Conservation (phyloP, 495 filamentous ascomycete species). For the Cryomyces antarcticus region DNA sequence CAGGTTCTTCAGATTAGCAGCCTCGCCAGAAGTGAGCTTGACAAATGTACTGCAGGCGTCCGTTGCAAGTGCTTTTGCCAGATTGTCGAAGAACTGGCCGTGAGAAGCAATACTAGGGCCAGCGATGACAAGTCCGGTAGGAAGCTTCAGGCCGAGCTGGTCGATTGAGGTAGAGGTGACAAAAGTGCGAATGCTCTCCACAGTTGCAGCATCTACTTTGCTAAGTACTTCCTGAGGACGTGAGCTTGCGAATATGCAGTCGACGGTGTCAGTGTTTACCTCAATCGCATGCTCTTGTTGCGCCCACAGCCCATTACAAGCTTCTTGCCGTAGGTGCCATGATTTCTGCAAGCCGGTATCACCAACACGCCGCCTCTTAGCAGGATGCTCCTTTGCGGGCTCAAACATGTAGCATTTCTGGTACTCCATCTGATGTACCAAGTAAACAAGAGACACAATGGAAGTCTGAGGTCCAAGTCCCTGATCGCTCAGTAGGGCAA, state of each 20-base stretch:
- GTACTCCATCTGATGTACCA: constrained; percentile 12
- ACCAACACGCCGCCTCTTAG: constrained; percentile 13
- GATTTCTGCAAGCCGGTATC: constrained; percentile 6
- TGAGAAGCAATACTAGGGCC: constrained; percentile 77
- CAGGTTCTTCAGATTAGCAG: constrained; percentile 59
- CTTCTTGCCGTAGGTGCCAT: constrained; percentile 30
- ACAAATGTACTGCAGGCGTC: constrained; percentile 33
- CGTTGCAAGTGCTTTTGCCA: constrained; percentile 30
- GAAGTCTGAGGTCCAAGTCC: too few relatives aligned
- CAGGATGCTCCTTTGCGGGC: constrained; percentile 6
- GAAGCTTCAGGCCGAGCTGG: constrained; percentile 30
- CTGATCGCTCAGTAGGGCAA: too few relatives aligned
- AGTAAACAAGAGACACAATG: too few relatives aligned
- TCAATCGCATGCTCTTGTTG: constrained; percentile 46
- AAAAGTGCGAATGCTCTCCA: constrained; percentile 46
- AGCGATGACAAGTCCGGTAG: constrained; percentile 61
- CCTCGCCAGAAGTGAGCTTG: constrained; percentile 57
- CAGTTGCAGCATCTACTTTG: constrained; percentile 37
- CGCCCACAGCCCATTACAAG: constrained; percentile 48
- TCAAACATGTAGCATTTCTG: constrained; percentile 18
- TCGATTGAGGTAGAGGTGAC: constrained; percentile 23
- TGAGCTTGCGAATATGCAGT: constrained; percentile 4
- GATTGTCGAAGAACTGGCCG: constrained; percentile 47
- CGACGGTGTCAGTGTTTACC: constrained; percentile 21
- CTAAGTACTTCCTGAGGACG: constrained; percentile 32